Percentiles rank a stretch among this genome's conserved stretches.
These are phyloP conservation scores for Exophiala aquamarina DNA, from an alignment of 2,329 filamentous ascomycete species.

Conservation along the genomic window DNA sequence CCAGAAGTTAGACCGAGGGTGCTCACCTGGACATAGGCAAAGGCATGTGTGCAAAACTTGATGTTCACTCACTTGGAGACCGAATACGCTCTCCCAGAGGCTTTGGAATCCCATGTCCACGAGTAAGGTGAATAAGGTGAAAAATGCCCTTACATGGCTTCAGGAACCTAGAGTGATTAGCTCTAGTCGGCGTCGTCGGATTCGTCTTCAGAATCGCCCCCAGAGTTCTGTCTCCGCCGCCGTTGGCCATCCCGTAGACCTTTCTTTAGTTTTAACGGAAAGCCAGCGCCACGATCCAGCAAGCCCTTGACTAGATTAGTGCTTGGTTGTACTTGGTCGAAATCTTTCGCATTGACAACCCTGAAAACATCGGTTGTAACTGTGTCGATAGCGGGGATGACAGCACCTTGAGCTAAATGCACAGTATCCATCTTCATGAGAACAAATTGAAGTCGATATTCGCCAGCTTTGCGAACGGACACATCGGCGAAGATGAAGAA, in stretches of 20 bases:
- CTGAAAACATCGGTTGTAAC: conserved; percentile 25
- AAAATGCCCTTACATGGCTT: too few species aligned
- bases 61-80: too few species aligned
- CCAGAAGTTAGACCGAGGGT: too few species aligned
- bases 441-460: conserved; percentile 46
- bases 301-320: conserved; percentile 28
- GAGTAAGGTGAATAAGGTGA: neutral
- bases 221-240: conserved; percentile 15
- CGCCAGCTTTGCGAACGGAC: conserved; percentile 45
- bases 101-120: neutral
- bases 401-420: conserved; percentile 9
- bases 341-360: conserved; percentile 31
- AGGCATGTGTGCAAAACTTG: too few species aligned
- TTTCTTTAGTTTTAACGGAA: conserved; percentile 30
- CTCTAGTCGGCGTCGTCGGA: conserved; percentile 4
- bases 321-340: conserved; percentile 29
- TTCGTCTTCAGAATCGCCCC: conserved; percentile 21
- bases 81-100: too few species aligned
- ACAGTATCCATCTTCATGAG: conserved; percentile 39
- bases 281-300: conserved; percentile 26
- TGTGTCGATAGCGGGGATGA: conserved; percentile 15
- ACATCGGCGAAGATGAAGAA: conserved; percentile 52
- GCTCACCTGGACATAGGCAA: too few species aligned
- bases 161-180: too few species aligned
- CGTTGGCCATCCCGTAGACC: conserved; percentile 26